Evolutionary conservation across 148 eudicot species (phyloP).

Genomic region (Diospyros lotus): DNA sequence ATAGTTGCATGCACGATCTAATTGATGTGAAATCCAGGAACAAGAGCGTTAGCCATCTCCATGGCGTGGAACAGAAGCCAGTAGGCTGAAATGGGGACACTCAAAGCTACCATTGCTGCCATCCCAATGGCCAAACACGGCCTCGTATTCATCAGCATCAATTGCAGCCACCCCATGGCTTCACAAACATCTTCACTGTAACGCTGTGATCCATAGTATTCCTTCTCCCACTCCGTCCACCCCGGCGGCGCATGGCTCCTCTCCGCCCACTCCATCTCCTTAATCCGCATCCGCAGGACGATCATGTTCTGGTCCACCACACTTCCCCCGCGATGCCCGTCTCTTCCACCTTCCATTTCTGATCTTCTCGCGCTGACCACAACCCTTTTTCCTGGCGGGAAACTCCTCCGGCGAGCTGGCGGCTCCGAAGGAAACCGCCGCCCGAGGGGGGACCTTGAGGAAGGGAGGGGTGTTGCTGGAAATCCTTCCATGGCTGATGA

Average conservation of each 20-base stretch:
- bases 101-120: slow-evolving; percentile 13
- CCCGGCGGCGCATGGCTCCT: too few species aligned
- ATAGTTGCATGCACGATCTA: too few species aligned
- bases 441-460: too few species aligned
- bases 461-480: too few species aligned
- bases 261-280: slow-evolving; percentile 16
- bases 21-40: slow-evolving; percentile 2
- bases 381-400: not conserved
- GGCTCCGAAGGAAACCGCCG: too few species aligned
- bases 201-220: not conserved
- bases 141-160: slow-evolving; percentile 25
- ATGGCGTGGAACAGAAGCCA: slow-evolving; percentile 4
- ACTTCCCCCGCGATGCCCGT: not conserved
- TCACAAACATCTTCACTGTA: slow-evolving; percentile 26
- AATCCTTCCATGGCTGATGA: too few species aligned
- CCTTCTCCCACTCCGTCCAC: slow-evolving; percentile 34
- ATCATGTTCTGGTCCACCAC: slow-evolving; percentile 25
- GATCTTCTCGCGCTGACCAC: not conserved
- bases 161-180: slow-evolving; percentile 15
- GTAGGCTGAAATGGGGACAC: slow-evolving; percentile 20
- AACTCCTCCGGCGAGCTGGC: not conserved
- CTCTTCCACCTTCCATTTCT: not conserved
- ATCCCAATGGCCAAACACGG: slow-evolving; percentile 29
- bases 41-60: slow-evolving; percentile 13
- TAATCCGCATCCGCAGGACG: slow-evolving; percentile 19